Conservation (phyloP, 352 stramenopile genomes). For the Phytophthora colocasiae region DNA sequence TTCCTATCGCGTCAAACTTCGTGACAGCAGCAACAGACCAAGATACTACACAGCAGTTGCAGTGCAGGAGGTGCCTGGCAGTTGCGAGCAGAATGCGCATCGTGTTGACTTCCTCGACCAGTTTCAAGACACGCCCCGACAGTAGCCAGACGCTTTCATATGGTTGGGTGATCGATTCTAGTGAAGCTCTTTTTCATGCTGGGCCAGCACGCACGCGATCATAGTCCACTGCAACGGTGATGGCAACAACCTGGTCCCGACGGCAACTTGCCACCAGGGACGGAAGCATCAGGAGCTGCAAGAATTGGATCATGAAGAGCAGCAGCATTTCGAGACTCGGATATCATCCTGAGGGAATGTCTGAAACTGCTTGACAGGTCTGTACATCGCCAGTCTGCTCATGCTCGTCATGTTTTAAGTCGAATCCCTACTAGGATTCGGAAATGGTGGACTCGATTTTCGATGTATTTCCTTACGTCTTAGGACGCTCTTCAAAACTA, state of each 20-base stretch:
- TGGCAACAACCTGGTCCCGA: neutral
- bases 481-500: constrained; percentile 32
- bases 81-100: constrained; percentile 2
- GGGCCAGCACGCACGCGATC: neutral
- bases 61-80: too few relatives aligned
- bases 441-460: neutral
- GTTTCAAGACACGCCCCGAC: constrained; percentile 9
- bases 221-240: neutral
- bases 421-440: neutral
- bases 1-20: neutral
- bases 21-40: too few relatives aligned
- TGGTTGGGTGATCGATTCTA: constrained; percentile 19
- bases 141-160: constrained; percentile 18
- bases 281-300: too few relatives aligned
- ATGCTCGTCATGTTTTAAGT: constrained; percentile 9
- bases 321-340: neutral
- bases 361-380: constrained; percentile 18
- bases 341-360: neutral
- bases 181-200: constrained; percentile 23
- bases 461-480: constrained; percentile 17
- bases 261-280: too few relatives aligned
- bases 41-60: too few relatives aligned
- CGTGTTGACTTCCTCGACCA: constrained; percentile 14
- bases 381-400: too few relatives aligned
- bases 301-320: neutral